Evolutionary conservation across 306 rosid genomes (phyloP), one percentile per base, ranked within the genome.

Genomic region (Astragalus glycyphyllos): DNA sequence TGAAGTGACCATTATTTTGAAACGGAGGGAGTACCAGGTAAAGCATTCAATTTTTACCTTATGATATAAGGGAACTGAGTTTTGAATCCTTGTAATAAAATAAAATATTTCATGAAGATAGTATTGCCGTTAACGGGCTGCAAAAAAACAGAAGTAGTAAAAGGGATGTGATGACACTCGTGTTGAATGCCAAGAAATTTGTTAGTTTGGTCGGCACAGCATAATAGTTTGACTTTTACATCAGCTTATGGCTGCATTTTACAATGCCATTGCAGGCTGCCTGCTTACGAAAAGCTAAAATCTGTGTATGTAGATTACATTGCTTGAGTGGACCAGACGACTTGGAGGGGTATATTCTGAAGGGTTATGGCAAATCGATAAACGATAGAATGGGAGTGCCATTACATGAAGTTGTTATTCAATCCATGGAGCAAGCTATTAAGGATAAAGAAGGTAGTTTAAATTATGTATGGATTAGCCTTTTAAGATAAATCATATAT

Each of bases 241-340:
- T 49, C 40, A 61, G 40, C 62, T 64, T 50, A 29, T 35, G 41
- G 40, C 37, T 59, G 50, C 47, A 8, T 20, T 32, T 75, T 31
- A 5, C 15, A 15, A 40, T 62, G 59, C 31, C 15, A 53, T 15
- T 4, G 0, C 26, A 12, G 69, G 68, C 45, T 76, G 23, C 29
- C 8, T 75, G 67, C 68, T 80, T 62, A 56, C 68, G 78, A 50
- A 44, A 56, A 72, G 49, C 50, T 77, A 48, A 34, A 14, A 69
- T 51, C 0, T 35, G 10, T 58, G 40, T 72, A 54, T 37, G 42
- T 73, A 92, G 98, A 81, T 92, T 68, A 69, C 72, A 59, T 80
- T 87, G 84, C 78, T 92, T 74, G 98, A 92, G 84, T 92, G 98
- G 98, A 73, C 95, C 95, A 61, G 96, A 92, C 80, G 98, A 92